Conservation (phyloP, 2,329 filamentous ascomycete species). For the Colletotrichum limetticola region DNA sequence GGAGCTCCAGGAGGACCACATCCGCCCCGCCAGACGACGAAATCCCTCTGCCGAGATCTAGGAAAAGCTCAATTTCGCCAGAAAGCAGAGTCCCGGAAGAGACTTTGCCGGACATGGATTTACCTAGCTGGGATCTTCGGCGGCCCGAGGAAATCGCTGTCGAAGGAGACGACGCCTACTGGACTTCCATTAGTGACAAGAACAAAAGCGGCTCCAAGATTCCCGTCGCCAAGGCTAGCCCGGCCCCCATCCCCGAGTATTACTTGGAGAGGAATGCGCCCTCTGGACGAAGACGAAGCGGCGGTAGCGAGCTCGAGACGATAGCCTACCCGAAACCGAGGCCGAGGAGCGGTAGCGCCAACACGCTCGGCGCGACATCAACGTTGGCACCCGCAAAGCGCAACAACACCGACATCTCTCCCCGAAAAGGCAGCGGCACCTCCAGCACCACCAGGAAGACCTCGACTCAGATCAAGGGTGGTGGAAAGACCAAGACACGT, state of each 20-base stretch:
- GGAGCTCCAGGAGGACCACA: constrained; percentile 44
- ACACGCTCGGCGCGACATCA: constrained; percentile 55
- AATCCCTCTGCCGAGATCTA: constrained; percentile 37
- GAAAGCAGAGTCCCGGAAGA: constrained; percentile 51
- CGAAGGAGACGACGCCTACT: constrained; percentile 63
- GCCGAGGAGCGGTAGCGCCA: constrained; percentile 76
- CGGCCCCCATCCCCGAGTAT: constrained; percentile 77
- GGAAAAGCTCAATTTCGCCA: constrained; percentile 57
- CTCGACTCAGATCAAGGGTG: constrained; percentile 54
- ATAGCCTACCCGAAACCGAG: constrained; percentile 71
- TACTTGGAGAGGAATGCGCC: constrained; percentile 80
- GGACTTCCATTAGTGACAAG: constrained; percentile 59
- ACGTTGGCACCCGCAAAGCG: constrained; percentile 50
- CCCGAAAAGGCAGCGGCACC: constrained; percentile 56
- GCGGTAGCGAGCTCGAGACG: constrained; percentile 64
- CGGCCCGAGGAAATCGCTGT: constrained; percentile 81
- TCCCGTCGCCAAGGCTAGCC: constrained; percentile 84
- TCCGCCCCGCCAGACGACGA: constrained; percentile 28
- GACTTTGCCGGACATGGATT: constrained; percentile 51
- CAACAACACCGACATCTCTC: constrained; percentile 60
- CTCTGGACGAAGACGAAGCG: constrained; percentile 69
- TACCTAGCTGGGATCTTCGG: constrained; percentile 76
- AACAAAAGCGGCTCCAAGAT: constrained; percentile 74
- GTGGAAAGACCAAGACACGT: constrained; percentile 71
- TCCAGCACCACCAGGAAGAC: constrained; percentile 54